A percentile compares a stretch with the other conserved stretches of the same genome.
Conservation (phyloP, 345 rosid species). For the Citrus glauca region DNA sequence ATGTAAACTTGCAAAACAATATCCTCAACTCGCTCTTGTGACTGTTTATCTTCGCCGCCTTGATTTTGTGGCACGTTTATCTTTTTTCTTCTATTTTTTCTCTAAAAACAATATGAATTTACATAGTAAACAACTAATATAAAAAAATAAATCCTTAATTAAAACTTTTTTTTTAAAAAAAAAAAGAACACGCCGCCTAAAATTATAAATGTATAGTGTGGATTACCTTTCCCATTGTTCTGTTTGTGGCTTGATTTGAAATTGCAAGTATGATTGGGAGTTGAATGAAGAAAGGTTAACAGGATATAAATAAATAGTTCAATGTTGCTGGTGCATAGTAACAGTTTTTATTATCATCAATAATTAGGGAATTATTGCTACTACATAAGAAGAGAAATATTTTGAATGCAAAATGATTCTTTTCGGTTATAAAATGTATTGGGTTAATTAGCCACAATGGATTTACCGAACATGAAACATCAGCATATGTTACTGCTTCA, state of each 20-base stretch:
- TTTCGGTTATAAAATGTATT: not conserved
- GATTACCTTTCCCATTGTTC: conserved; percentile 4
- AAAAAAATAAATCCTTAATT: too few species aligned
- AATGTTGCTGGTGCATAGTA: not conserved
- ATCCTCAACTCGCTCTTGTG: not conserved
- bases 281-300: not conserved
- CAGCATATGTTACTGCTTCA: not conserved
- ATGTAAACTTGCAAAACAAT: conserved; percentile 54
- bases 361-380: not conserved
- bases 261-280: not conserved
- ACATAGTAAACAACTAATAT: not conserved
- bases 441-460: not conserved
- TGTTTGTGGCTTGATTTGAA: not conserved
- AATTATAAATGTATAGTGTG: not conserved
- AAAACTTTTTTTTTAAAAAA: not conserved
- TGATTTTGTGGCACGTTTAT: not conserved
- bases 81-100: not conserved
- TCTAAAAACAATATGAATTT: not conserved
- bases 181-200: not conserved
- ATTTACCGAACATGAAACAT: not conserved
- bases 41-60: not conserved
- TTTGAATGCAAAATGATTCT: not conserved
- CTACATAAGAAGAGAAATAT: not conserved
- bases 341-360: not conserved
- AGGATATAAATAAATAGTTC: not conserved